Base-by-base conservation (phyloP, 1,284 basidiomycete species). In the Fomitopsis betulina region DNA sequence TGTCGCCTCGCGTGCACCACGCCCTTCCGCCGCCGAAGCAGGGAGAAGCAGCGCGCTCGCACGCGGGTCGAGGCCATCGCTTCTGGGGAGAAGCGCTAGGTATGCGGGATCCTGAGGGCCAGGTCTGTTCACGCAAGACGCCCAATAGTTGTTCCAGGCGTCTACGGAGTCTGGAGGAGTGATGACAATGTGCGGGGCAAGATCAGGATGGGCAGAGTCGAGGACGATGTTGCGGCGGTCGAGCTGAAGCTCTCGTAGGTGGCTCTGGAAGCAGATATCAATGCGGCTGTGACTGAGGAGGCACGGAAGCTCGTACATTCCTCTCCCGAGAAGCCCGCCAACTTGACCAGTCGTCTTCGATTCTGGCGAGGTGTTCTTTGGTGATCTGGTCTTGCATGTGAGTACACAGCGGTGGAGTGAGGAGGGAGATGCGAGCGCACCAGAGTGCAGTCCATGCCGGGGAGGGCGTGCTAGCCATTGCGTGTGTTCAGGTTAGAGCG, bases 181-280 rank as follows among this genome's bases (percentile, higher is more conserved):
- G 50, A 83, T 75, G 54, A 81, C 79, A 55, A 84, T 79, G 66
- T 80, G 79, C 0, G 81, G 81, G 0, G 72, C 64, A 13, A 67
- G 43, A 33, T 63, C 60, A 2, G 69, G 68, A 54, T 55, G 42
- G 13, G 47, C 25, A 40, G 70, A 70, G 54, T 72, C 68, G 35
- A 72, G 43, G 55, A 75, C 62, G 38, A 71, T 53, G 58, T 68
- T 68, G 53, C 63, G 60, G n/a, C 72, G 68, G 53, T 73, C 65
- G 49, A 65, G 49, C 30, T 58, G 42, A 35, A 61, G 59, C 25
- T 33, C 32, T 7, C 58, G 58, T 13, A 67, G 60, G 15, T 60
- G 51, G 45, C 62, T 61, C 64, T 64, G 25, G 4, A 39, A 17
- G 35, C 33, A 15, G 9, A 5, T 38, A 53, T 45, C 32, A 35